Conservation (phyloP, 2,329 filamentous ascomycete species). For the Penicillium polonicum region DNA sequence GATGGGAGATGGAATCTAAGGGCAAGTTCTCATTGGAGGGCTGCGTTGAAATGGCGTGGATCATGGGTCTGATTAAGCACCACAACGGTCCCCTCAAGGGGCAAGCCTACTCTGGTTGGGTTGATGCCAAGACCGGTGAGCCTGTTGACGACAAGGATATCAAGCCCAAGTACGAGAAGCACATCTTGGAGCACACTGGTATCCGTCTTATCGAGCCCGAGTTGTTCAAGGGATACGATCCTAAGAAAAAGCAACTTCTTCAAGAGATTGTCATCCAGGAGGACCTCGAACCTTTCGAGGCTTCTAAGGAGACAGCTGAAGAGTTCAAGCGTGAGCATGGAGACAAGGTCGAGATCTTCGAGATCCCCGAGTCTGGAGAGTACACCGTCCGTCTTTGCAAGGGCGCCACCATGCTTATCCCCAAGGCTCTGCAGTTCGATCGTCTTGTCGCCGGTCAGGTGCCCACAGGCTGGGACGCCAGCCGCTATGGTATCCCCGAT, state of each 20-base stretch:
- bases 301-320: constrained; percentile 93
- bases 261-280: constrained; percentile 98
- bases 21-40: constrained; percentile 97
- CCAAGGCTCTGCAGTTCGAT: constrained; percentile 95
- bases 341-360: constrained; percentile 96
- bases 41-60: constrained; percentile 99
- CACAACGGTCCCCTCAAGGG: constrained; percentile 96
- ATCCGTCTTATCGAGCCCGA: constrained; percentile 98
- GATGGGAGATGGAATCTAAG: constrained; percentile 99
- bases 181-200: constrained; percentile 92
- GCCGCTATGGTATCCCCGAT: constrained; percentile 92
- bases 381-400: constrained; percentile 94
- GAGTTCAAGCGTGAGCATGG: constrained; percentile 97
- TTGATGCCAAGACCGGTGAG: constrained; percentile 89
- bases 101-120: constrained; percentile 93
- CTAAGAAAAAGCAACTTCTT: constrained; percentile 96
- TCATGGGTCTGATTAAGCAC: constrained; percentile 99
- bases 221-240: constrained; percentile 94
- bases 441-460: constrained; percentile 96
- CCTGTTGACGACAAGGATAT: constrained; percentile 98
- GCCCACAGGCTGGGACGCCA: constrained; percentile 94
- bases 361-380: constrained; percentile 89
- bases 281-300: constrained; percentile 94
- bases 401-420: constrained; percentile 90
- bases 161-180: constrained; percentile 95